These are phyloP conservation scores for Nicotiana noctiflora DNA, from an alignment of 257 asterid species.

Conservation along the genomic window DNA sequence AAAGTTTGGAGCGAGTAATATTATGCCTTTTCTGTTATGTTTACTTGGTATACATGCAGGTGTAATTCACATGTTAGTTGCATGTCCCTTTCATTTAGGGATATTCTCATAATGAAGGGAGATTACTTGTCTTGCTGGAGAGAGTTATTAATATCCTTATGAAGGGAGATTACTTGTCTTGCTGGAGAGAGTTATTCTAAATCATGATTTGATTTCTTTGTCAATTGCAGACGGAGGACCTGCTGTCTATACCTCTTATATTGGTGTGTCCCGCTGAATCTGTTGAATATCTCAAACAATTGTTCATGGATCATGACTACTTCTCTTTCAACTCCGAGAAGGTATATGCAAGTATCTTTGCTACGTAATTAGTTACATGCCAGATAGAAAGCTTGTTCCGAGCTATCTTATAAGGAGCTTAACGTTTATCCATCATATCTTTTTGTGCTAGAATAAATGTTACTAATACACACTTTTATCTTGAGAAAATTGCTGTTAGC, in stretches of 20 bases:
- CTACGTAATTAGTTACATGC: not conserved
- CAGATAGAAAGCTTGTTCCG: not conserved
- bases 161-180: not conserved
- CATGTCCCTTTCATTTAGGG: not conserved
- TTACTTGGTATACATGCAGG: not conserved
- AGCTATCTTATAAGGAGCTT: too few relatives aligned
- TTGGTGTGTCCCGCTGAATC: conserved; percentile 51
- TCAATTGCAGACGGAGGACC: conserved; percentile 50
- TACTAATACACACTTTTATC: too few relatives aligned
- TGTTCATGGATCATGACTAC: conserved; percentile 51
- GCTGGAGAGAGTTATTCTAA: not conserved
- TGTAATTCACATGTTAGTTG: not conserved
- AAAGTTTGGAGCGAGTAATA: not conserved
- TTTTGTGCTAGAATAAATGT: too few relatives aligned
- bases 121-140: not conserved
- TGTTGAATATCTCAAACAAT: conserved; percentile 42
- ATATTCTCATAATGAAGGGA: not conserved
- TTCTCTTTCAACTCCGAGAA: conserved; percentile 68
- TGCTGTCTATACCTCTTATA: conserved; percentile 60
- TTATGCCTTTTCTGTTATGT: not conserved
- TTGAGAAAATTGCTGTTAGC: not conserved
- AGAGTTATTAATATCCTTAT: too few relatives aligned
- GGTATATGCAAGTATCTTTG: conserved; percentile 33
- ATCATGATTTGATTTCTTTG: conserved; percentile 15
- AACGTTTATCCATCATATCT: too few relatives aligned